A percentile compares a stretch with the other conserved stretches of the same genome.
Conservation (phyloP, 257 asterid genomes). For the Solanum ahanhuiri region DNA sequence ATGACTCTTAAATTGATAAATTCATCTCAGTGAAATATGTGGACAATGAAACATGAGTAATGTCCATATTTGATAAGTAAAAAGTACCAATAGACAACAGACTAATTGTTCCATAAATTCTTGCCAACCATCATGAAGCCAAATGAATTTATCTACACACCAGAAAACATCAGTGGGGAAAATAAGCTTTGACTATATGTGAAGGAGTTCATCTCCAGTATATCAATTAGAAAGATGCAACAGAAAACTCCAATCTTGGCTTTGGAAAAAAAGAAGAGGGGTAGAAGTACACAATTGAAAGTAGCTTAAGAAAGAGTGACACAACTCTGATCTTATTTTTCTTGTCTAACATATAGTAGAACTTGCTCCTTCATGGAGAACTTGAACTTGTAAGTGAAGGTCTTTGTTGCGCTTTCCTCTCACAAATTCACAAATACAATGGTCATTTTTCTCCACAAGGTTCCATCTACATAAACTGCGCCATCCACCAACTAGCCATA, state of each 20-base stretch:
- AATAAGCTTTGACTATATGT: not conserved
- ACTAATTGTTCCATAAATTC: too few species aligned
- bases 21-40: not conserved
- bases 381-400: not conserved
- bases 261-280: not conserved
- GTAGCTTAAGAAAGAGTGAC: not conserved
- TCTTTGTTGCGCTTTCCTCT: not conserved
- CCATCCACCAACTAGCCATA: conserved; percentile 4
- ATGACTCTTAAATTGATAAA: not conserved
- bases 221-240: not conserved
- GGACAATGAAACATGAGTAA: not conserved
- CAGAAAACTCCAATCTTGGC: not conserved
- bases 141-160: not conserved
- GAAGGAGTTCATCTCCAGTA: not conserved
- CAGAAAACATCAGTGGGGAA: not conserved
- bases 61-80: too few species aligned
- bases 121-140: not conserved
- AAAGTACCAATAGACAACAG: too few species aligned
- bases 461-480: conserved; percentile 1
- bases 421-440: conserved; percentile 5
- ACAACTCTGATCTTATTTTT: not conserved
- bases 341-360: not conserved
- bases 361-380: not conserved
- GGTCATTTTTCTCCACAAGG: not conserved
- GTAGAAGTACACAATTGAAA: not conserved